Percentiles rank a stretch among this genome's conserved stretches.
These are phyloP conservation scores for Tylopilus sp. DNA, from an alignment of 1,284 basidiomycete species.

Conservation along the genomic window DNA sequence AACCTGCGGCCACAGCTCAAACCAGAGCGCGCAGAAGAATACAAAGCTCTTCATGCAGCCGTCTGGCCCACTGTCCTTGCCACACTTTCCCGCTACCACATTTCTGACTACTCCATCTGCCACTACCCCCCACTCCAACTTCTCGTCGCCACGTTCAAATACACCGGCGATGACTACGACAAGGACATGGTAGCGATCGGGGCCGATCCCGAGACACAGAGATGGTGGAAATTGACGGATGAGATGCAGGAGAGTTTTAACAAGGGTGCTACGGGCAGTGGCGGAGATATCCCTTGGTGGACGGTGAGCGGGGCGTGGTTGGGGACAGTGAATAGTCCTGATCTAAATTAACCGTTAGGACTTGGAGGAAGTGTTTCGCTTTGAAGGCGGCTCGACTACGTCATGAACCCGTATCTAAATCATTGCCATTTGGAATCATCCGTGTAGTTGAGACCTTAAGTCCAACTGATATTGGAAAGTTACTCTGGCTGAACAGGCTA, in stretches of 20 bases:
- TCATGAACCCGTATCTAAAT: no score
- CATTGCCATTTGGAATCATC: no score
- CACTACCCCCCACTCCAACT: constrained; percentile 71
- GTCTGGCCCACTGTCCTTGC: constrained; percentile 82
- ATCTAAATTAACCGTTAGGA: constrained; percentile 47
- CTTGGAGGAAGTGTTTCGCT: constrained; percentile 78
- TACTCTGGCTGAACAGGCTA: no score
- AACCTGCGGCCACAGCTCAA: no score
- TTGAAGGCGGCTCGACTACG: constrained; percentile 56
- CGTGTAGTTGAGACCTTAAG: no score
- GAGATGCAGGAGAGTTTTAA: constrained; percentile 83
- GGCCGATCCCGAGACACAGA: constrained; percentile 72
- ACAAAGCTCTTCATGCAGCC: constrained; percentile 61
- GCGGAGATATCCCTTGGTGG: constrained; percentile 79
- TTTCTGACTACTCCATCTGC: constrained; percentile 83
- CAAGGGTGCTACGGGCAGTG: constrained; percentile 76
- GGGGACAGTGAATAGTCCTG: constrained; percentile 6
- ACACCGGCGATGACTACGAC: constrained; percentile 70
- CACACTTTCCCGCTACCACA: constrained; percentile 73
- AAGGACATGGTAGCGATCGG: constrained; percentile 75
- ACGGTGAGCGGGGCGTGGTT: constrained; percentile 51
- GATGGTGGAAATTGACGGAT: constrained; percentile 85
- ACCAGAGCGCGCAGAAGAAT: no score
- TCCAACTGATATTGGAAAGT: no score
- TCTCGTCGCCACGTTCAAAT: constrained; percentile 79